phyloP scores from a whole-genome alignment of 495 filamentous ascomycete species.

The Penicillium desertorum region DNA sequence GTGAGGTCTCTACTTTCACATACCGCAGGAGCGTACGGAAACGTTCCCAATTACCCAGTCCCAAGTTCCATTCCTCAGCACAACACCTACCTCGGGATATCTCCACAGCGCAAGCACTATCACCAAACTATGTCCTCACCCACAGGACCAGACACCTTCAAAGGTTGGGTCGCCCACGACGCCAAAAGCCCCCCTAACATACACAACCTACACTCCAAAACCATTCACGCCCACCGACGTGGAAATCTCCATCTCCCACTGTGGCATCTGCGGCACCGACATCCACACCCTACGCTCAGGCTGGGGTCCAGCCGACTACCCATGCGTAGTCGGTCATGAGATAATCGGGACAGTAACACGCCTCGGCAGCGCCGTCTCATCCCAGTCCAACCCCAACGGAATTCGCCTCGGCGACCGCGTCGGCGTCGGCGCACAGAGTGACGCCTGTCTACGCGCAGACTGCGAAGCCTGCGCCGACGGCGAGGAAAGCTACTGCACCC shows the following conservation, averaged over 20 bases:
- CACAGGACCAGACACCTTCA: constrained; percentile 51
- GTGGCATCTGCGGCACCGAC: constrained; percentile 81
- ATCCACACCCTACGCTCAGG: constrained; percentile 73
- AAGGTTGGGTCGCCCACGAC: constrained; percentile 77
- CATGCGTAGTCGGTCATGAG: constrained; percentile 78
- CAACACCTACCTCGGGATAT: constrained; percentile 2
- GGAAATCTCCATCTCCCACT: constrained; percentile 63
- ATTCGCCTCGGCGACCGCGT: constrained; percentile 79
- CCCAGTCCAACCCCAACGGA: constrained; percentile 26
- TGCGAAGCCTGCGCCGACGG: constrained; percentile 68
- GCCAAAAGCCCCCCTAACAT: constrained; percentile 70
- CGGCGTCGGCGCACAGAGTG: constrained; percentile 79
- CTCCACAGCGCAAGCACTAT: constrained; percentile 9
- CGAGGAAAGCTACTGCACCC: constrained; percentile 66
- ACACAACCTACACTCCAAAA: constrained; percentile 74
- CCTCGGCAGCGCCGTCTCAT: constrained; percentile 50
- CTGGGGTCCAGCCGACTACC: constrained; percentile 70
- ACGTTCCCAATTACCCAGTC: not conserved
- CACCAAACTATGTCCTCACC: constrained; percentile 19
- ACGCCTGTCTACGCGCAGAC: constrained; percentile 62
- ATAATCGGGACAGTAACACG: constrained; percentile 76
- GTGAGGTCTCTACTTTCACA: not conserved
- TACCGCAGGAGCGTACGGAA: not conserved
- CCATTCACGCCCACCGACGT: constrained; percentile 75
- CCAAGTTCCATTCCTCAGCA: not conserved